Base-by-base conservation (phyloP, 2,329 filamentous ascomycete genomes). In the Trichoderma semiorbis region DNA sequence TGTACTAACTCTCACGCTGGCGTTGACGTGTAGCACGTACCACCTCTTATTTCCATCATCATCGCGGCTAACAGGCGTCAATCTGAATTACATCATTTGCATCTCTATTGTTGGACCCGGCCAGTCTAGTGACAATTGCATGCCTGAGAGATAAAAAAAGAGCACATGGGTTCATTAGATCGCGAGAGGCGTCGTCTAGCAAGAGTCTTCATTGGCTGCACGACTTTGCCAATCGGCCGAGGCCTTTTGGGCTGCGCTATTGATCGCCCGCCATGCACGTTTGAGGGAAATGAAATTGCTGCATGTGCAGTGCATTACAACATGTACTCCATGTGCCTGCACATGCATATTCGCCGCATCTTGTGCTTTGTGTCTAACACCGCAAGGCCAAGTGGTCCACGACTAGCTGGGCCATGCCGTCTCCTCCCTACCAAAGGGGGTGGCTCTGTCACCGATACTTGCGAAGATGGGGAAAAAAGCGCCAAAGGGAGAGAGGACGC, bases 221-320 rank as follows among this genome's bases (percentile, higher is more conserved):
- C n/a, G 57, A 32, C 18, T n/a, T 43, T 66, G 34, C 32, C 16
- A 57, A 61, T n/a, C 39, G 63, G 63, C 70, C 63, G 70, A 72
- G 70, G 63, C 70, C 55, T 43, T 72, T 21, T 69, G 28, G 64
- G 57, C 21, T 65, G 70, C 57, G 57, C 64, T 66, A 61, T 39
- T 67, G 69, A 61, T 66, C 63, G 63, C n/a, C 70, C 50, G 39
- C 64, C 36, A 69, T 69, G 60, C 60, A 36, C 57, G 60, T 36
- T 24, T 68, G 57, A 57, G 64, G 70, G 70, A 72, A 72, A 72
- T 72, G 70, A 68, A 72, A 12, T 53, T 66, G 55, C 30, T 57
- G 64, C 69, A 68, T 50, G 39, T n/a, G 66, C 65, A 58, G 39
- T 61, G 66, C 65, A 68, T 39, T 36, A 62, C 16, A 16, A 36